Evolutionary conservation across 805 yeast species (phyloP).

Genomic region (Phaffomyces antillensis): DNA sequence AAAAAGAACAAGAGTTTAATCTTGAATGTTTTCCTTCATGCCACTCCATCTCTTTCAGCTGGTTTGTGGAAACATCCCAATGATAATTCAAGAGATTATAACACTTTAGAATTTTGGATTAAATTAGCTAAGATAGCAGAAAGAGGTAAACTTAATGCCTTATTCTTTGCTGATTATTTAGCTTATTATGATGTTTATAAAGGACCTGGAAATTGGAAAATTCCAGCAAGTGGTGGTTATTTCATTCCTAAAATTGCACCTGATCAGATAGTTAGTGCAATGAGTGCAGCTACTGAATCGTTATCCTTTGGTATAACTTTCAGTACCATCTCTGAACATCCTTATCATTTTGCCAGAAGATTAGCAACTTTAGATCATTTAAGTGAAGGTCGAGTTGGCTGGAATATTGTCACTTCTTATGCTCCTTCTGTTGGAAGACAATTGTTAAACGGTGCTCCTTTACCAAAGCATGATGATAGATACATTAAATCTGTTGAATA

Average conservation of each 20-base stretch:
- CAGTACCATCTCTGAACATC: slow-evolving; percentile 36
- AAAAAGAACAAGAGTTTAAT: slow-evolving; percentile 14
- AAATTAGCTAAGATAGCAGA: slow-evolving; percentile 31
- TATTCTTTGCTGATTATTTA: slow-evolving; percentile 35
- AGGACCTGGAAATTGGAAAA: slow-evolving; percentile 29
- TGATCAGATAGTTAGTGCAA: slow-evolving; percentile 26
- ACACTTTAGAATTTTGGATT: slow-evolving; percentile 28
- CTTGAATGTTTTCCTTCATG: slow-evolving; percentile 34
- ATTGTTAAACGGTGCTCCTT: slow-evolving; percentile 23
- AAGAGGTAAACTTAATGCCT: slow-evolving; percentile 30
- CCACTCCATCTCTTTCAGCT: slow-evolving; percentile 15
- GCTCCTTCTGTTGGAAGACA: slow-evolving; percentile 36
- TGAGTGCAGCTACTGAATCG: slow-evolving; percentile 35
- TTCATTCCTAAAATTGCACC: slow-evolving; percentile 29
- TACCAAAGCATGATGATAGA: slow-evolving; percentile 34
- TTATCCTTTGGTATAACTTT: slow-evolving; percentile 34
- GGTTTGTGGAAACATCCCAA: slow-evolving; percentile 28
- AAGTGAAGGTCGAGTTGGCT: slow-evolving; percentile 37
- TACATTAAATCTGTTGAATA: slow-evolving; percentile 39
- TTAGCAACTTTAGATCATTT: slow-evolving; percentile 32
- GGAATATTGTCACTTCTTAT: slow-evolving; percentile 42
- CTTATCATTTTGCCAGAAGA: slow-evolving; percentile 31
- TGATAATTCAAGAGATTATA: slow-evolving; percentile 7
- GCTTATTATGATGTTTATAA: slow-evolving; percentile 35
- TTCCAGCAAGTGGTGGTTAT: slow-evolving; percentile 26